Conservation (phyloP, 345 rosid species). For the Bruguiera sexangula region DNA sequence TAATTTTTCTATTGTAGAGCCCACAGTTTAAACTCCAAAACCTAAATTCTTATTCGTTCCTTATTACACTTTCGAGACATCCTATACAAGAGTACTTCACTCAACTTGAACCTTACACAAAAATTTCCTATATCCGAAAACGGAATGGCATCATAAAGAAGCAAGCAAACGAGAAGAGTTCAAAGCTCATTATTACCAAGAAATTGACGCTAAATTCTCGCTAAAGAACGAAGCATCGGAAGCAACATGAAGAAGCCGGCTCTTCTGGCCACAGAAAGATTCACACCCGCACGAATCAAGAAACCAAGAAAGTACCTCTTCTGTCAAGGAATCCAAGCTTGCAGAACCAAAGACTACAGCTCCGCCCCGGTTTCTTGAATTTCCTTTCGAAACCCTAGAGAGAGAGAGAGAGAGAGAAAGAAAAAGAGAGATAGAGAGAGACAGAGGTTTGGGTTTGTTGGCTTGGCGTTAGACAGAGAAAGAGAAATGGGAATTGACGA, state of each 20-base stretch:
- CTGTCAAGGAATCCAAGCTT: background rate
- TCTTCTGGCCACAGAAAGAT: background rate
- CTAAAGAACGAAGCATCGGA: background rate
- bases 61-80: background rate
- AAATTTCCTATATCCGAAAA: background rate
- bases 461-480: background rate
- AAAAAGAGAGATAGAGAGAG: background rate
- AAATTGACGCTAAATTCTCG: conserved; percentile 7
- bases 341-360: conserved; percentile 1
- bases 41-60: background rate
- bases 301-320: background rate
- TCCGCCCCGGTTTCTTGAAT: background rate
- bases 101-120: background rate
- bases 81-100: background rate
- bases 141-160: background rate
- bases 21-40: background rate
- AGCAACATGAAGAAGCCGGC: background rate
- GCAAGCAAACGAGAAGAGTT: background rate
- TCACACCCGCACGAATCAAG: background rate
- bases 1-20: background rate
- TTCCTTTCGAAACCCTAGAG: conserved; percentile 26
- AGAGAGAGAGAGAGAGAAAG: conserved; percentile 9
- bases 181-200: conserved; percentile 1
- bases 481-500: background rate
- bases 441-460: too few species aligned